Conservation (phyloP, 306 rosid species). For the Lagenaria siceraria region DNA sequence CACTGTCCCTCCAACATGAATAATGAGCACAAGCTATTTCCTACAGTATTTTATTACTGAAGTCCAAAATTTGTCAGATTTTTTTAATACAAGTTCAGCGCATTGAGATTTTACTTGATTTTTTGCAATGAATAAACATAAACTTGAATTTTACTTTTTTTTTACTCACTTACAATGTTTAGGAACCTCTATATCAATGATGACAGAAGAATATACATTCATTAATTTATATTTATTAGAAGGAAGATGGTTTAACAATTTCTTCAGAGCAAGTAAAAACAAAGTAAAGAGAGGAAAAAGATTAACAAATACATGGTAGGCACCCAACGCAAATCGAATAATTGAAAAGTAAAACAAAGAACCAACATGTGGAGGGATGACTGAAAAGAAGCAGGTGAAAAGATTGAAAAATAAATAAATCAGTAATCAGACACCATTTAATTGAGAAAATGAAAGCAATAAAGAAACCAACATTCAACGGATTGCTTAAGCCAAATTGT, state of each 20-base stretch:
- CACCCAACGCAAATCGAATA: background rate
- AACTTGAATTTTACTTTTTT: background rate
- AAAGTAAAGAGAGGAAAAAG: background rate
- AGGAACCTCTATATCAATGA: background rate
- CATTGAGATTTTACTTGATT: background rate
- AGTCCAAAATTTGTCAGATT: background rate
- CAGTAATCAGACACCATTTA: background rate
- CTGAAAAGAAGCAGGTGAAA: background rate
- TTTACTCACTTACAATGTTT: background rate
- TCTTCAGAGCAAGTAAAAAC: background rate
- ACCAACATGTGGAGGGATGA: background rate
- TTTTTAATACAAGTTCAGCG: background rate
- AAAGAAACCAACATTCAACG: background rate
- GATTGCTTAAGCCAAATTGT: background rate
- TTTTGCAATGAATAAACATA: background rate
- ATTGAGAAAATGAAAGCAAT: background rate
- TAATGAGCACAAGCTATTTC: constrained; percentile 1
- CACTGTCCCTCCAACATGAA: background rate
- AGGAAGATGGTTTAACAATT: background rate
- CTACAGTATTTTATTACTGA: background rate
- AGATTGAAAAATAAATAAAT: background rate
- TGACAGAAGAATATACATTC: background rate
- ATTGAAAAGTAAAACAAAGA: background rate
- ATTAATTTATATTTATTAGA: background rate
- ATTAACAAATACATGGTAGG: background rate